A percentile compares a stretch with the other conserved stretches of the same genome.
Evolutionary conservation across 768 basidiomycete species (phyloP).

Genomic region (Rhodosporidiobolus sp.): DNA sequence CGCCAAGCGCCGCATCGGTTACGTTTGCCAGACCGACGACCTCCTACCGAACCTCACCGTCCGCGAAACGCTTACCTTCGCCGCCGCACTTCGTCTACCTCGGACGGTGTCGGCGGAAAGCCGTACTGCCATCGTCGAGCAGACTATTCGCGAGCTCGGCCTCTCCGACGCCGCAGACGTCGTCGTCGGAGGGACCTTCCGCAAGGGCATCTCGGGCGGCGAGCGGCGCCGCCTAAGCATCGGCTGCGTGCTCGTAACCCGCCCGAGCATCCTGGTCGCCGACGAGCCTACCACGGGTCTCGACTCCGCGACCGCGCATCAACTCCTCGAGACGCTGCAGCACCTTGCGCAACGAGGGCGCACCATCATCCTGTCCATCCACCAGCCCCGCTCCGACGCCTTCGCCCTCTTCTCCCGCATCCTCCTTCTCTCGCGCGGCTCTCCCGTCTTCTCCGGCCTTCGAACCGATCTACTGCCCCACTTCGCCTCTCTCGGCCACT

Average conservation of each 20-base stretch:
- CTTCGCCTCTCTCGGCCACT: constrained; percentile 50
- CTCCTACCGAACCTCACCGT: constrained; percentile 48
- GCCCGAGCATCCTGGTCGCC: constrained; percentile 60
- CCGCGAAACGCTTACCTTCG: constrained; percentile 48
- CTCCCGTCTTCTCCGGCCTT: constrained; percentile 53
- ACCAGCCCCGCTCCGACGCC: constrained; percentile 65
- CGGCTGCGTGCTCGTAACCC: constrained; percentile 61
- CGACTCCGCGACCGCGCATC: constrained; percentile 46
- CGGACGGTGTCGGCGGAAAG: constrained; percentile 49
- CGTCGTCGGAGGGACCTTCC: constrained; percentile 59
- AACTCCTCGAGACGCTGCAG: constrained; percentile 51
- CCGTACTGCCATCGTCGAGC: constrained; percentile 51
- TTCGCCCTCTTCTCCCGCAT: constrained; percentile 56
- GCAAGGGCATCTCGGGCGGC: constrained; percentile 55
- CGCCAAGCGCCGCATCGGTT: constrained; percentile 45
- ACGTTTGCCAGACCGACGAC: constrained; percentile 48
- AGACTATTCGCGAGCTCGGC: constrained; percentile 54
- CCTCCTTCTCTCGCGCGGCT: constrained; percentile 59
- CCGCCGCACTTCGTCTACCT: constrained; percentile 49
- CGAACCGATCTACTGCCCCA: constrained; percentile 46
- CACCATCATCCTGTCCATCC: constrained; percentile 63
- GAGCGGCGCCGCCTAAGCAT: constrained; percentile 59
- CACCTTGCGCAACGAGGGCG: constrained; percentile 53
- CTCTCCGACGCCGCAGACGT: constrained; percentile 53
- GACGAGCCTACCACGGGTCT: constrained; percentile 59